Evolutionary conservation across 306 rosid genomes (phyloP).

Genomic region (Vigna reflexopilosa): DNA sequence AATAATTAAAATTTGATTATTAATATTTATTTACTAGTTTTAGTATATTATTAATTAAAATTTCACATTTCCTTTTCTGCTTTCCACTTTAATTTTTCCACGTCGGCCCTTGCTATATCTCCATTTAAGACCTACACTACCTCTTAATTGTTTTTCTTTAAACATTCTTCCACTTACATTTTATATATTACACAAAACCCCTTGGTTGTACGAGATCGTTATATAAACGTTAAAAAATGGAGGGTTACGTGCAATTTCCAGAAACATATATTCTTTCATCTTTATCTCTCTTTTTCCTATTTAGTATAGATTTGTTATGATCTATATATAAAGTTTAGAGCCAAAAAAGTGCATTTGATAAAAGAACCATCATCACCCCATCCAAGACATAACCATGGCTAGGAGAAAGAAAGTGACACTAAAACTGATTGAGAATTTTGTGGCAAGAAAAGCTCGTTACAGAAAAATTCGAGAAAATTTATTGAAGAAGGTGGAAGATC

Average conservation of each 20-base stretch:
- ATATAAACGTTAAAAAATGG: too few species aligned
- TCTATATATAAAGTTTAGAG: background rate
- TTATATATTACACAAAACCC: too few species aligned
- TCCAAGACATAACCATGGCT: background rate
- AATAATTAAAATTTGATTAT: background rate
- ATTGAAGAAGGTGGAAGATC: conserved; percentile 26
- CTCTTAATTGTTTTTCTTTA: too few species aligned
- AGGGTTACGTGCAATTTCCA: too few species aligned
- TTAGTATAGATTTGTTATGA: background rate
- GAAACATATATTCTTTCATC: background rate
- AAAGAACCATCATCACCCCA: background rate
- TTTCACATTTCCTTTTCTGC: background rate
- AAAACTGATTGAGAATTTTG: background rate
- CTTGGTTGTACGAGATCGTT: too few species aligned
- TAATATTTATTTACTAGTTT: background rate
- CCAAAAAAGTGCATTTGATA: background rate
- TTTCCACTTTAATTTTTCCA: background rate
- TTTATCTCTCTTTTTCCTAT: background rate
- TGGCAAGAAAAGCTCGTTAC: background rate
- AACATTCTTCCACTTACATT: too few species aligned
- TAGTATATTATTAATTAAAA: background rate
- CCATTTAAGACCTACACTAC: background rate
- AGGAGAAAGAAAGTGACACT: conserved; percentile 9
- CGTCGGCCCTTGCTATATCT: background rate
- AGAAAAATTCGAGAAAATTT: background rate